Base-by-base conservation (phyloP, 306 rosid species). In the Hippophae rhamnoides region DNA sequence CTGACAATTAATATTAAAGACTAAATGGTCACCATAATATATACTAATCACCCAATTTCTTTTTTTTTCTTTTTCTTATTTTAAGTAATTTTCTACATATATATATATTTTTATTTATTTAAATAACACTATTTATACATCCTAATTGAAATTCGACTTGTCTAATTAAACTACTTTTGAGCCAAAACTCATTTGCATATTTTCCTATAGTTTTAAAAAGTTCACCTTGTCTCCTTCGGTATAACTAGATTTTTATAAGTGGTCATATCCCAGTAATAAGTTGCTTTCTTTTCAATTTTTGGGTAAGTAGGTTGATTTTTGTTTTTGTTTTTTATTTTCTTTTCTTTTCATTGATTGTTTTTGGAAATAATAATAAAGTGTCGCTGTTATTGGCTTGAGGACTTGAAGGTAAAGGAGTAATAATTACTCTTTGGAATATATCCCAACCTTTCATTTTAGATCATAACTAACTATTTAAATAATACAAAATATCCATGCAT, bases 221-320 rank as follows among this genome's bases (percentile, higher is more conserved):
- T 31, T 31, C 38, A 31, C 3, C 60, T 64, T 61, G 76, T 73
- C 84, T 43, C 65, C 51, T 67, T 71, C 64, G 3, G 38, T 60
- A 52, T 60, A 64, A 70, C 71, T 70, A 18, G 51, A 54, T 48
- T 12, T 45, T 12, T 55, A 44, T 7, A 0, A 10, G 1, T 41
- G 7, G 60, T 68, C 60, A 18, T 47, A 47, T 48, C 63, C 68
- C 48, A 31, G 4, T 31, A 5, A 5, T 43, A 26, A 55, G 66
- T 74, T 85, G 86, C 86, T 80, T 82, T 58, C 45, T 43, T 42
- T 68, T 78, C 77, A 85, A 84, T 80, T 73, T 77, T 58, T 48
- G 4, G 52, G 49, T 18, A 47, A 49, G 7, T 25, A 55, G 55
- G 23, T 53, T 45, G 74, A 42, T 2, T 31, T 48, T 18, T 38